These are phyloP conservation scores for Suaeda aralocaspica DNA, from an alignment of 148 eudicot genomes.

Conservation along the genomic window DNA sequence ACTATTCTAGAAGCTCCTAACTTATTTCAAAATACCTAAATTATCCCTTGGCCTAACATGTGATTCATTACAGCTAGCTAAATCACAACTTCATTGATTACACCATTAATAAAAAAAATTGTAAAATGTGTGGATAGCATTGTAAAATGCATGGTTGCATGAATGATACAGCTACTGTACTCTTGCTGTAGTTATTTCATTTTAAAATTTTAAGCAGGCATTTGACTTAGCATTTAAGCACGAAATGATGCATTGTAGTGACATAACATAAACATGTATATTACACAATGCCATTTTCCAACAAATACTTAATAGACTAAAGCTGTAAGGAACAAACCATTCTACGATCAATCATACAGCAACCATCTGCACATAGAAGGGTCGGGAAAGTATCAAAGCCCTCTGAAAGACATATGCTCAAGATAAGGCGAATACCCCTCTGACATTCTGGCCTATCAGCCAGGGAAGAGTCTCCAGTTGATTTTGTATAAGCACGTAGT, in stretches of 20 bases:
- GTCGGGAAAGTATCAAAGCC: constrained; percentile 64
- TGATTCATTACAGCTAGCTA: too few species aligned
- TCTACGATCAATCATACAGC: constrained; percentile 62
- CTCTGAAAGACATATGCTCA: constrained; percentile 49
- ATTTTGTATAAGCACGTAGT: constrained; percentile 51
- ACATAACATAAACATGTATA: neutral
- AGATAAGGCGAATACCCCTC: constrained; percentile 55
- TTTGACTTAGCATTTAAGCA: neutral
- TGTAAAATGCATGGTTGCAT: constrained; percentile 12
- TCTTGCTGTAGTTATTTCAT: neutral
- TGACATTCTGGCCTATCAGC: constrained; percentile 56
- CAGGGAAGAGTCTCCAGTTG: constrained; percentile 51
- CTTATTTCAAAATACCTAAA: too few species aligned
- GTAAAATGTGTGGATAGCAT: neutral
- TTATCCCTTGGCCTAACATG: too few species aligned
- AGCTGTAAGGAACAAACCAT: constrained; percentile 39
- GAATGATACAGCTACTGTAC: neutral
- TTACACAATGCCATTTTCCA: neutral
- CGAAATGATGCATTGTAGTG: neutral
- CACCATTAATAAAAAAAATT: neutral
- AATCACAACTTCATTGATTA: neutral
- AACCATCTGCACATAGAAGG: constrained; percentile 54
- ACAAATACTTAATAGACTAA: neutral
- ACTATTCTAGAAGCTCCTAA: too few species aligned
- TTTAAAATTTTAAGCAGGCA: neutral